Percentiles rank a stretch among this genome's conserved stretches.
Evolutionary conservation across 1,139 yeast species (phyloP).

Genomic region (Hanseniaspora gamundiae): DNA sequence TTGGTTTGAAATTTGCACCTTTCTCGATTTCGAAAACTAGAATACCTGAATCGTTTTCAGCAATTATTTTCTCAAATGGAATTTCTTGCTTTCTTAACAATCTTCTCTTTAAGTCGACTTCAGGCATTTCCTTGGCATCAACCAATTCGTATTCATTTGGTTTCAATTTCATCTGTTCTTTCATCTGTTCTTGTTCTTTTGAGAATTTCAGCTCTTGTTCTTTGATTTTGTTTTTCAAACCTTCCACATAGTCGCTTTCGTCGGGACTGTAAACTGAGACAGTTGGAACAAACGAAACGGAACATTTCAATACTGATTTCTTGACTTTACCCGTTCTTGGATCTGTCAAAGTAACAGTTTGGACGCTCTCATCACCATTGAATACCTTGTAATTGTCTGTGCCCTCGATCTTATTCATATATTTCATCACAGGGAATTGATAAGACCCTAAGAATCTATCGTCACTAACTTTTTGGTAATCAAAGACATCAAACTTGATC

Average conservation of each 20-base stretch:
- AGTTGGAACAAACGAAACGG: slow-evolving; percentile 52
- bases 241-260: slow-evolving; percentile 37
- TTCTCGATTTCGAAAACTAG: slow-evolving; percentile 39
- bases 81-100: slow-evolving; percentile 34
- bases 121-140: slow-evolving; percentile 37
- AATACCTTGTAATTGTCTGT: slow-evolving; percentile 37
- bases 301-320: slow-evolving; percentile 41
- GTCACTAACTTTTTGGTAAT: slow-evolving; percentile 49
- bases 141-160: slow-evolving; percentile 57
- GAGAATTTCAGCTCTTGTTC: slow-evolving; percentile 30
- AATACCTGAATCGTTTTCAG: slow-evolving; percentile 46
- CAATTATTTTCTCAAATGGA: slow-evolving; percentile 39
- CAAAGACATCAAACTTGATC: slow-evolving; percentile 46
- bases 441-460: slow-evolving; percentile 55
- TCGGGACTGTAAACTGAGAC: slow-evolving; percentile 48
- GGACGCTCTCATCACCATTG: slow-evolving; percentile 38
- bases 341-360: slow-evolving; percentile 11
- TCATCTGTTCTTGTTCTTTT: slow-evolving; percentile 30
- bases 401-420: slow-evolving; percentile 35
- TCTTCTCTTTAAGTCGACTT: slow-evolving; percentile 17
- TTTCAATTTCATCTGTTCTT: slow-evolving; percentile 39
- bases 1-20: slow-evolving; percentile 38
- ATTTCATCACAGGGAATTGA: slow-evolving; percentile 38
- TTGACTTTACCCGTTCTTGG: slow-evolving; percentile 14
- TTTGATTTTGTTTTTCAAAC: slow-evolving; percentile 29